Conservation (phyloP, 345 rosid species). For the Ceriops zippeliana region DNA sequence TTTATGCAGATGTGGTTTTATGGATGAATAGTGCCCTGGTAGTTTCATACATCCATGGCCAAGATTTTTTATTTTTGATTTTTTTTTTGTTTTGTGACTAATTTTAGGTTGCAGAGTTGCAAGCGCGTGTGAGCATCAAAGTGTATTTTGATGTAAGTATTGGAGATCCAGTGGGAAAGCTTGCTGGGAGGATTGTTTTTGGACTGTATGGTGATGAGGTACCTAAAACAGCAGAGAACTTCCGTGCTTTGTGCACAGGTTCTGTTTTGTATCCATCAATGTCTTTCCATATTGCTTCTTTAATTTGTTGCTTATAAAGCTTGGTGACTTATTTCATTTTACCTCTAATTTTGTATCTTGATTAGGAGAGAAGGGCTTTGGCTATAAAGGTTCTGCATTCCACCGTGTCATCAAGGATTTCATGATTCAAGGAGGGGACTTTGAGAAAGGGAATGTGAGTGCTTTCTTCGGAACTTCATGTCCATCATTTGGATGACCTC, state of each 20-base stretch:
- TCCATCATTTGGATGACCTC: no score
- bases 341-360: slow-evolving; percentile 11
- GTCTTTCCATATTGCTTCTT: not conserved
- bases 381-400: slow-evolving; percentile 69
- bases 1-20: no score
- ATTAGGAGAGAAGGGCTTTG: slow-evolving; percentile 96
- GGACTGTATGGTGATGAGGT: slow-evolving; percentile 95
- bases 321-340: slow-evolving; percentile 1
- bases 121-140: slow-evolving; percentile 81
- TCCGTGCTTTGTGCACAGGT: slow-evolving; percentile 98
- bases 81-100: not conserved
- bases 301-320: not conserved
- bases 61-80: not conserved
- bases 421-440: slow-evolving; percentile 99
- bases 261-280: not conserved
- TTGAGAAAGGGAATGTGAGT: slow-evolving; percentile 94
- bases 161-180: slow-evolving; percentile 87
- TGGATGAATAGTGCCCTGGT: no score
- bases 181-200: slow-evolving; percentile 81
- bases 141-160: slow-evolving; percentile 90
- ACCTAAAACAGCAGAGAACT: slow-evolving; percentile 91
- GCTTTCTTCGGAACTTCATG: not conserved
- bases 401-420: slow-evolving; percentile 96
- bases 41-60: no score
- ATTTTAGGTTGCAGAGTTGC: slow-evolving; percentile 46